phyloP scores from a whole-genome alignment of 2,329 filamentous ascomycete species.

The Ceratocystis lukuohia region DNA sequence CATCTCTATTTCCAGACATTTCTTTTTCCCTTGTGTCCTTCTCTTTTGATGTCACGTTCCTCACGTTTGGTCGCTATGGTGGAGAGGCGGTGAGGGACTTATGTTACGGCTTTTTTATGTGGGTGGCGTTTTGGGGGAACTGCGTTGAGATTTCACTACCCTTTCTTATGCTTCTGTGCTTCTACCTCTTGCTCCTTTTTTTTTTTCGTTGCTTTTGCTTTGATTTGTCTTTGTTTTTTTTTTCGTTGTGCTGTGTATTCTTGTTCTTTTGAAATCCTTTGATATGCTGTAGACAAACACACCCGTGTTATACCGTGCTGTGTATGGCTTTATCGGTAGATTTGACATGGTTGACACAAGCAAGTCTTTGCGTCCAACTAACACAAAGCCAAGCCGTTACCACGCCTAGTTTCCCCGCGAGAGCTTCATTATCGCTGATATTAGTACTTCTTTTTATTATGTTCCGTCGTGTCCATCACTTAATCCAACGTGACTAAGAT shows the following conservation, averaged over 20 bases:
- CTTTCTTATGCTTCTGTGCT: background rate
- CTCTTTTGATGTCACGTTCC: slow-evolving; percentile 1
- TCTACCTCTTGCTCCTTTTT: background rate
- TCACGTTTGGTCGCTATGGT: slow-evolving; percentile 7
- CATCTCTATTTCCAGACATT: background rate
- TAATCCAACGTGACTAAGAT: too few relatives aligned
- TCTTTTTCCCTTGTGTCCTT: slow-evolving; percentile 10
- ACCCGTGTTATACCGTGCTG: too few relatives aligned
- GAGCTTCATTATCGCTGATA: background rate
- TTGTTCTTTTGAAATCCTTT: background rate
- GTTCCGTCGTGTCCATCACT: too few relatives aligned
- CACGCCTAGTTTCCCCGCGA: too few relatives aligned
- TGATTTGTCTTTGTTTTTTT: background rate
- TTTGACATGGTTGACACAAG: too few relatives aligned
- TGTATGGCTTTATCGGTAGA: too few relatives aligned
- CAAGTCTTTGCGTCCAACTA: too few relatives aligned
- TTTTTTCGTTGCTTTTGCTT: background rate
- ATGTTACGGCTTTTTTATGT: background rate
- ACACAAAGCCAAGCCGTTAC: too few relatives aligned
- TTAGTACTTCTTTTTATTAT: background rate
- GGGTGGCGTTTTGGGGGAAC: slow-evolving; percentile 7
- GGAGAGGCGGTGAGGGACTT: background rate
- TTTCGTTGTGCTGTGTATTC: background rate
- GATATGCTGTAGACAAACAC: too few relatives aligned
- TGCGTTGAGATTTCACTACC: slow-evolving; percentile 2